Conservation (phyloP, 116 monocot genomes). For the Dioscorea cayenensis region DNA sequence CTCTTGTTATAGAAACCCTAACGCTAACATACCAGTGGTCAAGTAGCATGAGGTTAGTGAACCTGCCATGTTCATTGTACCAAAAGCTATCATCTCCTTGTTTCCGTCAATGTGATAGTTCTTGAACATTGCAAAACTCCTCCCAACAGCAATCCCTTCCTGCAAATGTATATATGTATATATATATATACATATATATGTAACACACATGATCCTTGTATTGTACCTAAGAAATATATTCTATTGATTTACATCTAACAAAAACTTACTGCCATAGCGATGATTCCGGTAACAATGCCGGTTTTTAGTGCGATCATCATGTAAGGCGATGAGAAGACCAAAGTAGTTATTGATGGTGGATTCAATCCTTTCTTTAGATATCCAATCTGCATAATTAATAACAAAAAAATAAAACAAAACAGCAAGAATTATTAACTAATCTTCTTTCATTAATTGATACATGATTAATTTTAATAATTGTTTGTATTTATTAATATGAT, state of each 20-base stretch:
- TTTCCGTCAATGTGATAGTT: constrained; percentile 97
- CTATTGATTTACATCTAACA: no score
- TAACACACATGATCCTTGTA: no score
- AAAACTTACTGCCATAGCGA: constrained; percentile 78
- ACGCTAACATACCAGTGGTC: constrained; percentile 51
- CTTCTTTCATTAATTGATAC: no score
- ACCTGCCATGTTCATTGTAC: constrained; percentile 91
- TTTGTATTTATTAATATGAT: background rate
- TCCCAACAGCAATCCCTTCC: constrained; percentile 96
- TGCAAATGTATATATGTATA: constrained; percentile 3
- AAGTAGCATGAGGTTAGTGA: constrained; percentile 91
- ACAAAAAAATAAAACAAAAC: background rate
- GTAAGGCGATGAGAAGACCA: constrained; percentile 45
- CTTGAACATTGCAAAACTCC: constrained; percentile 91
- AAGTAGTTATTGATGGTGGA: constrained; percentile 56
- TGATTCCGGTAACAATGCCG: constrained; percentile 77
- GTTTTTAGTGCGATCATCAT: constrained; percentile 64
- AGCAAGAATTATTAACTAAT: no score
- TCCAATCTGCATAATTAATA: constrained; percentile 53
- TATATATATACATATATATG: background rate
- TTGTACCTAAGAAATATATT: no score
- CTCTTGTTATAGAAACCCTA: no score
- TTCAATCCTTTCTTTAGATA: constrained; percentile 76
- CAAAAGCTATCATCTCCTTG: constrained; percentile 98
- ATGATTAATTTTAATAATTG: no score